Base-by-base conservation (phyloP, 805 yeast genomes). In the Pichia phayaonensis region DNA sequence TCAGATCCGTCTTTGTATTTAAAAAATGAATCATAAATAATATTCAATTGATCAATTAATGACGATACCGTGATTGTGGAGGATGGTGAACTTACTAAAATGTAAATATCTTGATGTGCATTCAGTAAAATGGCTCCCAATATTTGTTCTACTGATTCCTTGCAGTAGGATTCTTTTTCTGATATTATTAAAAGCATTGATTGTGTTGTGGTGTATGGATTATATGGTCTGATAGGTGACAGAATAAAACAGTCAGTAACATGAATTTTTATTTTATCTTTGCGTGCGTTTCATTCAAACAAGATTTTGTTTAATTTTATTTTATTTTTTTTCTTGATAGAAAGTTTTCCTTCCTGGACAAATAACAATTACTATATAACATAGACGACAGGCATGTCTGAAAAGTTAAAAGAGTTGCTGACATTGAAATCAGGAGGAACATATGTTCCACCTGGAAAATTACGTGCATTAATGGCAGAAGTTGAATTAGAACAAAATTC, bases 401-500 rank as follows among this genome's bases (percentile, higher is more conserved):
- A 49, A 38, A 66, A 66, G 34, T 66, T 69, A 50, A 61, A 67
- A 31, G 64, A 68, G 42, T 61, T 75, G 15, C 53, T 67, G 57
- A 69, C 64, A 45, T 61, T 74, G 38, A 61, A 69, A 31, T 64
- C 73, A 0, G 73, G 74, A 15, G 82, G 81, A 1, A 65, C 69
- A 24, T 77, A 79, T 56, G 72, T 80, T 1, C 83, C 84, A 4
- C 82, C 82, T 1, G 79, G 78, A 1, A 74, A 70, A 56, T 67
- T 80, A 16, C 66, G 70, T 31, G 74, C 72, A 3, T 61, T 79
- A 10, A 62, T 72, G 49, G 68, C 67, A 52, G 8, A 51, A 53
- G 20, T 41, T 56, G 15, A 50, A 57, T 2, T 53, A 49, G 45
- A 54, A 51, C 11, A 23, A 39, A n/a, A 34, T 7, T 59, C 65